Evolutionary conservation across 352 stramenopile species (phyloP), one percentile per base, ranked within the genome.

Genomic region (Phytophthora megakarya): DNA sequence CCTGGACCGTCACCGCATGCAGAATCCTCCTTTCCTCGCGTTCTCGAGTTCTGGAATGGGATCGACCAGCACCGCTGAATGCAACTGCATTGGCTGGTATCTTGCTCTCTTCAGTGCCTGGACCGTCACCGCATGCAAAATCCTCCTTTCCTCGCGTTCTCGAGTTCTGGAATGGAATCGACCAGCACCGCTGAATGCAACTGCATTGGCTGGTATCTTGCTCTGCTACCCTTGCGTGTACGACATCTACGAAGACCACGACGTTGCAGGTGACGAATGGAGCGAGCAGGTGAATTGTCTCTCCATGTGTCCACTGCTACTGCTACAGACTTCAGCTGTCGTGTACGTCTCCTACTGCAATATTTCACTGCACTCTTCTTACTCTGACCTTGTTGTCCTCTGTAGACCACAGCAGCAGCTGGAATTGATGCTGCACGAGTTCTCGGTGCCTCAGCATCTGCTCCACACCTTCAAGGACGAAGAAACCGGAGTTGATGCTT

Each of bases 371-470:
- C 40, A 37, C 51, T 11, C 28, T 22, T 38, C 30, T 46, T 33
- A 38, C 15, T 39, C 44, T 75, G 26, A 75, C 23, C 7, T 51
- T 42, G 44, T 60, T 33, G 52, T 57, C 35, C 48, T 45, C 16
- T 65, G 46, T 48, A 78, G 69, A 8, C 32, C 50, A 6, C 18
- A 9, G 0, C 50, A 61, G 25, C 47, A 76, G 39, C 23, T 63
- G 48, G 51, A 49, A 57, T 53, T 73, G 3, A 19, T 40, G 25
- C 51, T 89, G 16, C 75, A 80, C 18, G 75, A 86, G 38, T 88
- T 90, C 58, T 86, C 81, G 6, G 54, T 85, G 10, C 81, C 81
- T 19, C 63, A 78, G 26, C 67, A 78, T 46, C 46, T 86, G 43
- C 38, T 81, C 33, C 15, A 47, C 33, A 51, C 22, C 16, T 22